These are phyloP conservation scores for Catharanthus roseus DNA, from an alignment of 257 asterid genomes.

Conservation along the genomic window DNA sequence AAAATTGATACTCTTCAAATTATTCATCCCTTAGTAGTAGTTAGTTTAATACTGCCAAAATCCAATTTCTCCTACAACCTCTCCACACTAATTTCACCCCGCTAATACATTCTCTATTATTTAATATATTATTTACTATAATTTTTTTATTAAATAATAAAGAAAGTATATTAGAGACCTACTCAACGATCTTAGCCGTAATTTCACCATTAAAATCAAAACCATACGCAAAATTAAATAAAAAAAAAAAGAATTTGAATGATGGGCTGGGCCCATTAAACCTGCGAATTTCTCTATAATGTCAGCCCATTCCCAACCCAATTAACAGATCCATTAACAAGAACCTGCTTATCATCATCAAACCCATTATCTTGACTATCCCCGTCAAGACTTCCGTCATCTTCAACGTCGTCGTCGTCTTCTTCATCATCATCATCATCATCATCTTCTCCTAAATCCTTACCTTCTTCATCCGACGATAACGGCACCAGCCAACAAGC, in stretches of 20 bases:
- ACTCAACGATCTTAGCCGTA: too few species aligned
- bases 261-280: neutral
- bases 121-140: too few species aligned
- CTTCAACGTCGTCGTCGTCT: neutral
- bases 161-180: too few species aligned
- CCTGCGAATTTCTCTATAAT: neutral
- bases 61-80: too few species aligned
- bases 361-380: neutral
- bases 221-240: too few species aligned
- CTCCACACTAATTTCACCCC: too few species aligned
- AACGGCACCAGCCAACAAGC: constrained; percentile 66
- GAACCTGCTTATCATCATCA: neutral
- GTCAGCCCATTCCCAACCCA: neutral
- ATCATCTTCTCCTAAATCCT: neutral
- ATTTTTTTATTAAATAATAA: too few species aligned
- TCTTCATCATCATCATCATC: neutral
- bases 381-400: neutral
- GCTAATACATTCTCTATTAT: too few species aligned
- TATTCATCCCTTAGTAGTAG: too few species aligned
- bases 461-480: constrained; percentile 45
- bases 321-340: neutral
- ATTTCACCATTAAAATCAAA: too few species aligned
- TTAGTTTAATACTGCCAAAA: too few species aligned
- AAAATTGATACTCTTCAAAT: too few species aligned
- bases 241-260: neutral